Conservation (phyloP, 345 rosid species). For the Cardamine chenopodiifolia region DNA sequence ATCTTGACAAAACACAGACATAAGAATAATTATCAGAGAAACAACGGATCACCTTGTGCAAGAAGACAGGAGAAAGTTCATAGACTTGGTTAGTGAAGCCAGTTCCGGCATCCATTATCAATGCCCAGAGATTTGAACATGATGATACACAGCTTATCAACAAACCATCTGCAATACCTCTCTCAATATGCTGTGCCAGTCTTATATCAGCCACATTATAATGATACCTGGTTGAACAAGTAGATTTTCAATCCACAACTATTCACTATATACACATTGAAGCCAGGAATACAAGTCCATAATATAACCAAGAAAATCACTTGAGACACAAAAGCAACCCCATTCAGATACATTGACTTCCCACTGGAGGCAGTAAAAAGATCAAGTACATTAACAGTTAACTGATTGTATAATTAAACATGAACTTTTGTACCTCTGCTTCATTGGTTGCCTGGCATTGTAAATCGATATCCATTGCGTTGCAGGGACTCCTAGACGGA, state of each 20-base stretch:
- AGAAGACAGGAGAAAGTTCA: conserved; percentile 76
- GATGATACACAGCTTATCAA: conserved; percentile 91
- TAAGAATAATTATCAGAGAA: conserved; percentile 18
- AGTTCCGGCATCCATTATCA: conserved; percentile 97
- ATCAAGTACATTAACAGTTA: conserved; percentile 20
- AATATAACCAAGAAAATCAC: conserved; percentile 1
- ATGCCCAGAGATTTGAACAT: conserved; percentile 92
- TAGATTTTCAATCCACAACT: conserved; percentile 20
- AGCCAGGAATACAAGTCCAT: conserved; percentile 2
- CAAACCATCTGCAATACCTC: conserved; percentile 95
- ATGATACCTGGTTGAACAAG: conserved; percentile 69
- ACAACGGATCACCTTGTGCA: conserved; percentile 65
- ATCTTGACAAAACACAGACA: conserved; percentile 8
- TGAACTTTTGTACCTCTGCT: conserved; percentile 77
- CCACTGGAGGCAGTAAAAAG: conserved; percentile 1
- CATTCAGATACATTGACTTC: not conserved
- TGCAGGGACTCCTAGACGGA: conserved; percentile 92
- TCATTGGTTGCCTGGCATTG: conserved; percentile 95
- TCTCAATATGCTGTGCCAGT: conserved; percentile 87
- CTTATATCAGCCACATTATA: conserved; percentile 95
- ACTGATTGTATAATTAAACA: conserved; percentile 8
- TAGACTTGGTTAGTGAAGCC: conserved; percentile 87
- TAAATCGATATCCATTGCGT: conserved; percentile 96
- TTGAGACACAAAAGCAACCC: not conserved
- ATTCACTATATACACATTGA: conserved; percentile 4